Evolutionary conservation across 2,329 filamentous ascomycete species (phyloP).

Genomic region (Fusarium xylarioides): DNA sequence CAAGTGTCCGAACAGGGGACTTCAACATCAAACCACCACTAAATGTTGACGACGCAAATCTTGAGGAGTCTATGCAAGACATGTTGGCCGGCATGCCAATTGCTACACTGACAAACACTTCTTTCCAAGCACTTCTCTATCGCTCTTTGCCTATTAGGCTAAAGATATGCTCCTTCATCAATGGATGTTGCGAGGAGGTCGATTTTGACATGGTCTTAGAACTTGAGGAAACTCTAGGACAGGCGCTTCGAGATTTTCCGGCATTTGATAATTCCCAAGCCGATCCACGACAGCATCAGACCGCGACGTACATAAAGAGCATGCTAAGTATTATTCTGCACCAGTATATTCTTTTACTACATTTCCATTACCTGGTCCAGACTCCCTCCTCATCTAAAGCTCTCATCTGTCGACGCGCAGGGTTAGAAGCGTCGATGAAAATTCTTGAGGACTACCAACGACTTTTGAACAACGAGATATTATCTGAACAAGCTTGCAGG

Average conservation of each 20-base stretch:
- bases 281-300: not conserved
- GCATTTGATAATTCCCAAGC: not conserved
- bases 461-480: rapidly evolving
- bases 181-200: not conserved
- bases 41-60: not conserved
- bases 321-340: not conserved
- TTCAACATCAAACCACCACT: not conserved
- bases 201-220: not conserved
- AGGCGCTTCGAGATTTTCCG: not conserved
- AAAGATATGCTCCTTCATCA: not conserved
- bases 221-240: not conserved
- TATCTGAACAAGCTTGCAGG: not conserved
- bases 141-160: rapidly evolving
- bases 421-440: not conserved
- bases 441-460: not conserved
- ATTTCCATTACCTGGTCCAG: not conserved
- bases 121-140: not conserved
- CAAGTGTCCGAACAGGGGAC: not conserved
- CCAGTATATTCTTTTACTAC: not conserved
- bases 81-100: rapidly evolving
- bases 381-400: rapidly evolving
- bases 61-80: not conserved
- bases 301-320: not conserved
- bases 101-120: not conserved
- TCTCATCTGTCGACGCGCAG: not conserved